These are phyloP conservation scores for Blepharisma stoltei DNA, from an alignment of 73 alveolate genomes.

Conservation along the genomic window DNA sequence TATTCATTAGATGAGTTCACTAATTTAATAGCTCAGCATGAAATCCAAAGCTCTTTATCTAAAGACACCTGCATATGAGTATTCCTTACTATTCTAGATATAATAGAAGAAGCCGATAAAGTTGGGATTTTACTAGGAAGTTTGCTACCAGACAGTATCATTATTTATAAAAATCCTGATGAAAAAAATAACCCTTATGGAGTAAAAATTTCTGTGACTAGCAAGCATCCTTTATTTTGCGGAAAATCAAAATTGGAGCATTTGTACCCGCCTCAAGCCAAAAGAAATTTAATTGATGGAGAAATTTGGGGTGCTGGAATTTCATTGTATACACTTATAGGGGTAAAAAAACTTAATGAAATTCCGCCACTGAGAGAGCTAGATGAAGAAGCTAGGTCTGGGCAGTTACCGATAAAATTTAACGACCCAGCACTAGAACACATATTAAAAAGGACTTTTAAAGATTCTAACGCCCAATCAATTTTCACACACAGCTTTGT, in stretches of 20 bases:
- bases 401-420: background rate
- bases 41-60: background rate
- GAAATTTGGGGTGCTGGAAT: constrained; percentile 21
- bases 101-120: background rate
- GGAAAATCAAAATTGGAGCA: constrained; percentile 17
- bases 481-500: background rate
- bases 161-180: background rate
- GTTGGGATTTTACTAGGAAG: background rate
- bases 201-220: background rate
- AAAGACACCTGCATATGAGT: constrained; percentile 7
- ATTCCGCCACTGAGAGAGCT: background rate
- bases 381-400: constrained; percentile 3
- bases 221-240: background rate
- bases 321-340: background rate
- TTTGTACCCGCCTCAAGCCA: background rate
- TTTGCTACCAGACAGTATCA: background rate
- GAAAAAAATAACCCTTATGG: background rate
- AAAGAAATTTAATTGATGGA: constrained; percentile 4
- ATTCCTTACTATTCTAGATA: background rate
- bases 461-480: background rate
- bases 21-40: background rate
- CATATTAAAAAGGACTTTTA: background rate
- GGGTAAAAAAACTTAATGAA: background rate
- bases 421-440: background rate
- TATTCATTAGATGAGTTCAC: constrained; percentile 8